Percentiles rank a stretch among this genome's conserved stretches.
Evolutionary conservation across 768 basidiomycete species (phyloP).

Genomic region (Kwoniella bestiolae): DNA sequence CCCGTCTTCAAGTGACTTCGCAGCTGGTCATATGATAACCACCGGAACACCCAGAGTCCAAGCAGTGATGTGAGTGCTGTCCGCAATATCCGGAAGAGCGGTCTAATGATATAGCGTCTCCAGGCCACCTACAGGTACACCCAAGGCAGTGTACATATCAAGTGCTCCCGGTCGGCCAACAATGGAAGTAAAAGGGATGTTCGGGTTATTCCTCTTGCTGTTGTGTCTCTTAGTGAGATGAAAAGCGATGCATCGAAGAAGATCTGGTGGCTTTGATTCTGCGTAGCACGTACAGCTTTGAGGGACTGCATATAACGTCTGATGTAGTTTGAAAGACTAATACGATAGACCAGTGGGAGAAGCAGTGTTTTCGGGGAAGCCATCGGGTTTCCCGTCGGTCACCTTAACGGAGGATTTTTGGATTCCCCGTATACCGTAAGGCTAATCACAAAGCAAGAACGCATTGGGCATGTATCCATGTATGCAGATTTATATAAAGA

Average conservation of each 20-base stretch:
- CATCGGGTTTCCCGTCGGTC: neutral
- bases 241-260: neutral
- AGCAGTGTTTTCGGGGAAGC: neutral
- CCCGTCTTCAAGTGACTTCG: neutral
- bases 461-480: neutral
- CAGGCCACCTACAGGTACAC: slow-evolving; percentile 3
- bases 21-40: neutral
- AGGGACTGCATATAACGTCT: too few species aligned
- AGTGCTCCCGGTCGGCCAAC: neutral
- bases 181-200: neutral
- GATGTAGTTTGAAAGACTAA: too few species aligned
- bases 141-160: neutral
- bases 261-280: neutral
- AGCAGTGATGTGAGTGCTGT: neutral
- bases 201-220: neutral
- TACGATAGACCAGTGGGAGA: neutral
- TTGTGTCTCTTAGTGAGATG: neutral
- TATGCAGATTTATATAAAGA: neutral
- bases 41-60: slow-evolving; percentile 3
- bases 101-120: neutral
- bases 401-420: neutral
- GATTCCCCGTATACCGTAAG: neutral
- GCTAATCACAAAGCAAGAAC: neutral
- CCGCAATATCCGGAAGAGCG: neutral
- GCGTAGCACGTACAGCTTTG: neutral